Percentiles rank a stretch among this genome's conserved stretches.
Conservation (phyloP, 225 moss, liverwort and hornwort genomes). For the Rhytidiadelphus loreus region DNA sequence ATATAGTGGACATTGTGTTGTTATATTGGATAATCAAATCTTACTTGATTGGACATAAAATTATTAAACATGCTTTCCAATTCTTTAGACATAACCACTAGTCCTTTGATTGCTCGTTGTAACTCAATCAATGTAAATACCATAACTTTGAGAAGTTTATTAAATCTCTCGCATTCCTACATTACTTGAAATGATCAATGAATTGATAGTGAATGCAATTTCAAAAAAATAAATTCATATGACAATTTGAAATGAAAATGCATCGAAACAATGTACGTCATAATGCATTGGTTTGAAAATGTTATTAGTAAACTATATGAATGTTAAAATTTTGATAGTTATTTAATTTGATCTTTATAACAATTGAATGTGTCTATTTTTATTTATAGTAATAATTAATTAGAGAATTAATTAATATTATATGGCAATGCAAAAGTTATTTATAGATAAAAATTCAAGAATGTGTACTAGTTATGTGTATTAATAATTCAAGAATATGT, state of each 20-base stretch:
- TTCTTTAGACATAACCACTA: conserved; percentile 86
- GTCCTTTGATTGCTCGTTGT: conserved; percentile 84
- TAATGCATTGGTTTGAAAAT: not conserved
- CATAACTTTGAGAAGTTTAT: conserved; percentile 60
- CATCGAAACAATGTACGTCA: rapidly evolving
- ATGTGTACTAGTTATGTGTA: too few species aligned
- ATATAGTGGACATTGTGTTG: rapidly evolving
- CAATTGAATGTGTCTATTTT: rapidly evolving
- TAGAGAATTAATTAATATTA: too few species aligned
- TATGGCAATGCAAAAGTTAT: not conserved
- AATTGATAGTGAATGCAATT: not conserved
- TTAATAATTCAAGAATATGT: too few species aligned
- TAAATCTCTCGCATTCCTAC: conserved; percentile 82
- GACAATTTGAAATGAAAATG: not conserved
- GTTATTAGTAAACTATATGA: too few species aligned
- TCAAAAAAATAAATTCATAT: not conserved
- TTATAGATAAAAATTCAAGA: too few species aligned
- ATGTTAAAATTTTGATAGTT: not conserved
- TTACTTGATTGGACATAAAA: conserved; percentile 60
- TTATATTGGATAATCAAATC: not conserved
- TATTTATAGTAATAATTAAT: not conserved
- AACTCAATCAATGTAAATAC: conserved; percentile 58
- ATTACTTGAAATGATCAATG: not conserved
- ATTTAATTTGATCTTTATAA: not conserved
- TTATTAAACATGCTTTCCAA: conserved; percentile 89